Base-by-base conservation (phyloP, 805 yeast genomes). In the Candida ortonii region DNA sequence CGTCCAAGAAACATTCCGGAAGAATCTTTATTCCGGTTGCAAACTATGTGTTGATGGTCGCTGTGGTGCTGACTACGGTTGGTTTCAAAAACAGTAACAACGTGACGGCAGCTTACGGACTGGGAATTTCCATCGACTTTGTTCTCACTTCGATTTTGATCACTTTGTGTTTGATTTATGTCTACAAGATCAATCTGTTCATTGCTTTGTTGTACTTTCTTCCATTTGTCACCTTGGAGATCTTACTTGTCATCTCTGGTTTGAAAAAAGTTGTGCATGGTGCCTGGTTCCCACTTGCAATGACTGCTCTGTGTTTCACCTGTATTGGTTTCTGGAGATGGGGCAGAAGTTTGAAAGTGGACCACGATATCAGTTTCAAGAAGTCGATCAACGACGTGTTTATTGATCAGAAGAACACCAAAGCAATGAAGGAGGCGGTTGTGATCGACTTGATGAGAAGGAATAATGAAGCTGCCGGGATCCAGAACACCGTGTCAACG, bases 61-160 rank as follows among this genome's bases (percentile, higher is more conserved):
- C 73, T 22, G 78, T 75, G 3, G 53, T 68, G 26, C 53, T 61
- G 5, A 68, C 78, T 7, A 67, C 78, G 6, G 75, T 74, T 7
- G 78, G 78, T 0, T 76, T 74, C 55, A 59, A 63, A 38, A 73
- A 61, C 45, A 64, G 73, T 20, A 61, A 63, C 46, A 64, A 61
- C 25, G 77, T 76, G 22, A 73, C 81, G 0, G 71, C 78, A 5
- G 81, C 81, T 9, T 77, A 76, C 49, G 82, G 81, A 11, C 64
- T 76, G 38, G 80, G 81, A 15, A 73, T 76, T 22, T 61, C 79
- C 2, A 50, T 75, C 38, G 82, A 75, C 47, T 73, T 77, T 43
- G 40, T 73, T 16, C 65, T 77, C 31, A 77, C 83, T 2, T 65
- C 78, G 0, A 36, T 51, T 8, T 57, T 76, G 53, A 64, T 74